Conservation (phyloP, 495 filamentous ascomycete species). For the Penicillium ucsense region DNA sequence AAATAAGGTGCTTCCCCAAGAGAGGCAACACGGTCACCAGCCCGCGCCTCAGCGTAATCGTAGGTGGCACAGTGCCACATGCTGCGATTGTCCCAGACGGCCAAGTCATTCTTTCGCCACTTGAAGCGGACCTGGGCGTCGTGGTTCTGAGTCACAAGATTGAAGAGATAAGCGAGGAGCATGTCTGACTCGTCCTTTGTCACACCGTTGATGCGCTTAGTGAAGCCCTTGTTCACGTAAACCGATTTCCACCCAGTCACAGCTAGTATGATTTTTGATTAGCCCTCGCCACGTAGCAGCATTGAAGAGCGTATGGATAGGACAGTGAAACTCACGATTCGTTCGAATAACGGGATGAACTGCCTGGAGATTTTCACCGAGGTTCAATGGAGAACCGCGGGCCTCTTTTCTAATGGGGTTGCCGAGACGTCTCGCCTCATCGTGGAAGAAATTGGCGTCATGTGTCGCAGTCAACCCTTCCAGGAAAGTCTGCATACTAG, state of each 20-base stretch:
- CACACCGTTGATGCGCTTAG: background rate
- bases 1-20: background rate
- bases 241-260: background rate
- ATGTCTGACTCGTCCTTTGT: background rate
- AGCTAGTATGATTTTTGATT: background rate
- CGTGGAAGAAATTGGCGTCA: background rate
- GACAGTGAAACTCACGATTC: background rate
- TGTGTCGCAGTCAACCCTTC: background rate
- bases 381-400: background rate
- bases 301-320: too few relatives aligned
- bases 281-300: too few relatives aligned
- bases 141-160: background rate
- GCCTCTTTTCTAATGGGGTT: background rate
- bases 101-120: background rate
- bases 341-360: background rate
- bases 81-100: background rate
- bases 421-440: background rate
- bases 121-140: background rate
- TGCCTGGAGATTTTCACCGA: background rate
- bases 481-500: background rate
- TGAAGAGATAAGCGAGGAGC: background rate
- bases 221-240: background rate
- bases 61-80: background rate
- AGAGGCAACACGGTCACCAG: background rate
- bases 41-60: background rate